These are phyloP conservation scores for Lactarius sanguifluus DNA, from an alignment of 768 basidiomycete species.

Conservation along the genomic window DNA sequence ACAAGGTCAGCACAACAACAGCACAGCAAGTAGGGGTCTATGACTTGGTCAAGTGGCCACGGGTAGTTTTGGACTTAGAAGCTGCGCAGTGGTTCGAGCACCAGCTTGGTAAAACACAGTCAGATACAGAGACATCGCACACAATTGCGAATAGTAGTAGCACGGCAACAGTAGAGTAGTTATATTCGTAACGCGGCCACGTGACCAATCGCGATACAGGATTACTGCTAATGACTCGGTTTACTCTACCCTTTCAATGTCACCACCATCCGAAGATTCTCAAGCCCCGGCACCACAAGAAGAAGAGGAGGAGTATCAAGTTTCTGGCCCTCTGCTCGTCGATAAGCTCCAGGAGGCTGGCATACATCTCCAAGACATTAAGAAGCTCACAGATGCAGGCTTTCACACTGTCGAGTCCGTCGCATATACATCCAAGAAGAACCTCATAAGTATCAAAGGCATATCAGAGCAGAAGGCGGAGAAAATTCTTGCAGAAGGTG, in stretches of 20 bases:
- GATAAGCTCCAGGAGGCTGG: constrained; percentile 86
- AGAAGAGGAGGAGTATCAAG: constrained; percentile 55
- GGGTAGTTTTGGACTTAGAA: constrained; percentile 75
- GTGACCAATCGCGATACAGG: constrained; percentile 16
- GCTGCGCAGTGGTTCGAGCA: constrained; percentile 80
- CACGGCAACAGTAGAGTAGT: background rate
- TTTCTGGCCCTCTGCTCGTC: constrained; percentile 82
- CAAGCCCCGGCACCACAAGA: constrained; percentile 51
- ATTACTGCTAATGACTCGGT: background rate
- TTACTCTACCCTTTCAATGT: constrained; percentile 42
- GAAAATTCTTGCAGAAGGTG: constrained; percentile 91
- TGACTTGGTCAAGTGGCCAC: constrained; percentile 80
- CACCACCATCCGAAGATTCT: constrained; percentile 52
- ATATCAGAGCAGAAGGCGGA: constrained; percentile 98
- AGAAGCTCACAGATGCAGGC: constrained; percentile 92
- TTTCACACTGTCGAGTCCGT: constrained; percentile 93
- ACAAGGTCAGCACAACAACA: constrained; percentile 60
- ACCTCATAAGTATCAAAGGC: constrained; percentile 86
- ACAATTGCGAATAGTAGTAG: too few species aligned
- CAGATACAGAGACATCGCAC: constrained; percentile 5
- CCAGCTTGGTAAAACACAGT: constrained; percentile 48
- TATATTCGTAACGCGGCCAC: constrained; percentile 26
- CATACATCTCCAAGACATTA: constrained; percentile 86
- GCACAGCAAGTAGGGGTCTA: constrained; percentile 74
- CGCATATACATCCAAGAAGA: constrained; percentile 96